These are phyloP conservation scores for Penstemon newberryi DNA, from an alignment of 257 asterid genomes.

Conservation along the genomic window DNA sequence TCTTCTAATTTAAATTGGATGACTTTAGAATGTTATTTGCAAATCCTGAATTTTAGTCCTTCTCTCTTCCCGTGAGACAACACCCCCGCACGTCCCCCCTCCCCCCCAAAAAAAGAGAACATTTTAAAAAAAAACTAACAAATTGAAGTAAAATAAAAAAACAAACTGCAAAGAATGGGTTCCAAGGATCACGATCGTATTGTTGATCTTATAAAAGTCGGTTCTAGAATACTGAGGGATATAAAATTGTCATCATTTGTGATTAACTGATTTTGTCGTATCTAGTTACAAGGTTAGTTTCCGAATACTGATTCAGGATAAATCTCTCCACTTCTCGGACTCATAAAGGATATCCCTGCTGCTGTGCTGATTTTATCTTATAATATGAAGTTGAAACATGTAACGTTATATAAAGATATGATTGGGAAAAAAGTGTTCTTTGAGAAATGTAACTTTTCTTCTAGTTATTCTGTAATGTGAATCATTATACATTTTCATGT, in stretches of 20 bases:
- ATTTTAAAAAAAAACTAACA: neutral
- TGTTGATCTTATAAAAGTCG: neutral
- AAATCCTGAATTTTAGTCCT: neutral
- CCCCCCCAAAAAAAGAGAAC: too few relatives aligned
- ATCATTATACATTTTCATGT: constrained; percentile 1
- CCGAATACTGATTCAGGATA: constrained; percentile 1
- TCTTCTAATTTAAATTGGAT: constrained; percentile 7
- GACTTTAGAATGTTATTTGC: neutral
- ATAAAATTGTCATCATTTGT: neutral
- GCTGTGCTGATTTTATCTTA: constrained; percentile 3
- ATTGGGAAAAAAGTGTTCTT: neutral
- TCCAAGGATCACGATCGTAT: constrained; percentile 12
- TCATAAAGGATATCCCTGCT: neutral
- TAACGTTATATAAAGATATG: neutral
- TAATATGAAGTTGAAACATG: neutral
- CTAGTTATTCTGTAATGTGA: constrained; percentile 13
- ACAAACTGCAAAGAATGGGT: constrained; percentile 16
- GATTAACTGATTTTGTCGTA: neutral
- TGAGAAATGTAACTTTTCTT: neutral
- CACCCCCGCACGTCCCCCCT: too few relatives aligned
- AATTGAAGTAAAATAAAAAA: neutral
- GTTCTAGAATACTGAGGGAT: constrained; percentile 13
- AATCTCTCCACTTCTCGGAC: constrained; percentile 5
- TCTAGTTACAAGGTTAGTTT: neutral
- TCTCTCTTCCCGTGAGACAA: neutral